Evolutionary conservation across 306 rosid species (phyloP).

Genomic region (Quercus engelmannii): DNA sequence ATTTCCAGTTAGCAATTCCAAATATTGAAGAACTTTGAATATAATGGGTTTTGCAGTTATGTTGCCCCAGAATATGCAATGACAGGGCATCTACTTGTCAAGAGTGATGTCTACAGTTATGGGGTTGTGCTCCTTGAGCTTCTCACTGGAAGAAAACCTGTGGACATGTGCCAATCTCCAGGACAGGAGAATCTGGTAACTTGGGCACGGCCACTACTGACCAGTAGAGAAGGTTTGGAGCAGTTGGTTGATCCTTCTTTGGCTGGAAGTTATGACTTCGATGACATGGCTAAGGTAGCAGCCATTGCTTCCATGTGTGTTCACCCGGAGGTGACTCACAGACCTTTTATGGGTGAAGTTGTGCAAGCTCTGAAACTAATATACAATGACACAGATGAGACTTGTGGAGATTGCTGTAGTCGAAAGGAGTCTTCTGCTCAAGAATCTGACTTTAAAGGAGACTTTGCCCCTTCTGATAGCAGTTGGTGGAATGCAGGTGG

Average conservation of each 20-base stretch:
- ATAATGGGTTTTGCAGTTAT: conserved; percentile 55
- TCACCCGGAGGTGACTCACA: conserved; percentile 67
- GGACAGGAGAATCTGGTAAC: conserved; percentile 90
- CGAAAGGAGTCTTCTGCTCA: conserved; percentile 66
- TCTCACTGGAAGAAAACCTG: conserved; percentile 89
- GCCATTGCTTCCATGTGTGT: conserved; percentile 97
- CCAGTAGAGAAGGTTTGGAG: conserved; percentile 76
- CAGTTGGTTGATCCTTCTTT: conserved; percentile 78
- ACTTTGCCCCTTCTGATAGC: conserved; percentile 61
- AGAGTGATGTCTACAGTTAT: conserved; percentile 94
- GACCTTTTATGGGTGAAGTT: conserved; percentile 99
- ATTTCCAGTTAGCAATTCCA: conserved; percentile 13
- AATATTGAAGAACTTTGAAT: conserved; percentile 10
- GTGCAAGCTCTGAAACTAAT: conserved; percentile 95
- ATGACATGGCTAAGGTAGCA: conserved; percentile 92
- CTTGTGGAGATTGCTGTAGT: conserved; percentile 67
- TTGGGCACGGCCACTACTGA: conserved; percentile 82
- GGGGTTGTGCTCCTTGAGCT: conserved; percentile 98
- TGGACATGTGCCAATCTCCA: conserved; percentile 80
- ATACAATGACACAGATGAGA: conserved; percentile 72
- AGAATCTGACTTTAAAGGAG: conserved; percentile 70
- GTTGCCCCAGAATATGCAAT: conserved; percentile 99
- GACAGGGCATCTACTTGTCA: conserved; percentile 96
- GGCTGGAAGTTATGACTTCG: conserved; percentile 75
- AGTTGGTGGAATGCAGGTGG: conserved; percentile 84